Evolutionary conservation across 768 basidiomycete genomes (phyloP).

Genomic region (Chalciporus pseudorubinellus): DNA sequence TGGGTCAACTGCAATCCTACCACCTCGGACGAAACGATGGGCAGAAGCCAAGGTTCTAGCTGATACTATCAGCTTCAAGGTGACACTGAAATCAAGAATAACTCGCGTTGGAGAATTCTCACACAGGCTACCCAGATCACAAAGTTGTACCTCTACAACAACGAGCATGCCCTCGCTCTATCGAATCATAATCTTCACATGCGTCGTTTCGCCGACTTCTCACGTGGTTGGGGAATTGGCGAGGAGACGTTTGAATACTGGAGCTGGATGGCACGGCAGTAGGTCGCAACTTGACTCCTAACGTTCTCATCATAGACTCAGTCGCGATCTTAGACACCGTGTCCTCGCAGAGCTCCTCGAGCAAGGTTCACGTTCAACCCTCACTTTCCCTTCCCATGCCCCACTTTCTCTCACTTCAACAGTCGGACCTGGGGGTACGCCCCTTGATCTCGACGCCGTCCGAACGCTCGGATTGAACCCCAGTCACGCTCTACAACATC

Average conservation of each 20-base stretch:
- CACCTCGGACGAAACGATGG: slow-evolving; percentile 95
- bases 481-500: slow-evolving; percentile 79
- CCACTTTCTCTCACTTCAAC: slow-evolving; percentile 35
- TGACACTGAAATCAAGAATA: slow-evolving; percentile 20
- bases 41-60: slow-evolving; percentile 97
- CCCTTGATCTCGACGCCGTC: slow-evolving; percentile 55
- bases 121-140: slow-evolving; percentile 60
- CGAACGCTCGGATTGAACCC: slow-evolving; percentile 74
- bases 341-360: slow-evolving; percentile 90
- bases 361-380: slow-evolving; percentile 63
- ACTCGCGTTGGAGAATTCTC: no score
- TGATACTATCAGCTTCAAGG: slow-evolving; percentile 91
- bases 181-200: slow-evolving; percentile 85
- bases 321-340: slow-evolving; percentile 58
- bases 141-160: slow-evolving; percentile 89
- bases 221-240: slow-evolving; percentile 91
- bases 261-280: slow-evolving; percentile 96
- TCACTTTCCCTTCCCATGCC: slow-evolving; percentile 59
- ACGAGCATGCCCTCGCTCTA: slow-evolving; percentile 77
- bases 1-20: slow-evolving; percentile 78
- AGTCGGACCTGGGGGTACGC: slow-evolving; percentile 16
- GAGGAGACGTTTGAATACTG: slow-evolving; percentile 97
- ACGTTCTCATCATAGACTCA: not conserved
- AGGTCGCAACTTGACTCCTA: slow-evolving; percentile 27
- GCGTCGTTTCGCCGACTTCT: slow-evolving; percentile 81